Percentiles rank a stretch among this genome's conserved stretches.
These are phyloP conservation scores for Aureobasidium subglaciale DNA, from an alignment of 2,329 filamentous ascomycete species.

Conservation along the genomic window DNA sequence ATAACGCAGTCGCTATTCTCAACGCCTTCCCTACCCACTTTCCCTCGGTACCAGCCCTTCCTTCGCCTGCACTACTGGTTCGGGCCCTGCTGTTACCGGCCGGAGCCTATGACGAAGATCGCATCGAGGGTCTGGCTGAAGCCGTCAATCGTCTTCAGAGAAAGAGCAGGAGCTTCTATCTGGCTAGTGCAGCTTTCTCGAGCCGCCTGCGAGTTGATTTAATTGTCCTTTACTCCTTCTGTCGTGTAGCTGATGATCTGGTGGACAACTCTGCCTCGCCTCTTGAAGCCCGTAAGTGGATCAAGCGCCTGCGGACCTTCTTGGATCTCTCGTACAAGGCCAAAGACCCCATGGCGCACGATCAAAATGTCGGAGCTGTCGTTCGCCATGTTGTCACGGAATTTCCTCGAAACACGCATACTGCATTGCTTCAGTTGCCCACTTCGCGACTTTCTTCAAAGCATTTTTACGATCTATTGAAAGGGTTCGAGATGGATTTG, in stretches of 20 bases:
- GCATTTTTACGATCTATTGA: slow-evolving; percentile 57
- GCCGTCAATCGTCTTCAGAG: slow-evolving; percentile 50
- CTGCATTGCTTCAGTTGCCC: slow-evolving; percentile 55
- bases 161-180: slow-evolving; percentile 68
- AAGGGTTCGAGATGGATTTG: slow-evolving; percentile 64
- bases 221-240: slow-evolving; percentile 65
- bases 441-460: slow-evolving; percentile 47
- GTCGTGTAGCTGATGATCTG: slow-evolving; percentile 65
- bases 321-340: slow-evolving; percentile 47
- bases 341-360: slow-evolving; percentile 23
- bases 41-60: slow-evolving; percentile 41
- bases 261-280: slow-evolving; percentile 56
- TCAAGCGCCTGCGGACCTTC: slow-evolving; percentile 51
- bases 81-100: slow-evolving; percentile 45
- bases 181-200: slow-evolving; percentile 63
- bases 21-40: slow-evolving; percentile 56
- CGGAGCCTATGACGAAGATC: slow-evolving; percentile 48
- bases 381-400: slow-evolving; percentile 37
- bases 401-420: slow-evolving; percentile 47
- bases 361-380: slow-evolving; percentile 22
- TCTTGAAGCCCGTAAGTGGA: slow-evolving; percentile 50
- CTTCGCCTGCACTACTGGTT: slow-evolving; percentile 45
- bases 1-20: slow-evolving; percentile 60
- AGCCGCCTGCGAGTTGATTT: slow-evolving; percentile 62
- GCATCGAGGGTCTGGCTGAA: slow-evolving; percentile 52